phyloP scores from a whole-genome alignment of 169 alveolate genomes.

The Pseudocohnilembus persalinus region DNA sequence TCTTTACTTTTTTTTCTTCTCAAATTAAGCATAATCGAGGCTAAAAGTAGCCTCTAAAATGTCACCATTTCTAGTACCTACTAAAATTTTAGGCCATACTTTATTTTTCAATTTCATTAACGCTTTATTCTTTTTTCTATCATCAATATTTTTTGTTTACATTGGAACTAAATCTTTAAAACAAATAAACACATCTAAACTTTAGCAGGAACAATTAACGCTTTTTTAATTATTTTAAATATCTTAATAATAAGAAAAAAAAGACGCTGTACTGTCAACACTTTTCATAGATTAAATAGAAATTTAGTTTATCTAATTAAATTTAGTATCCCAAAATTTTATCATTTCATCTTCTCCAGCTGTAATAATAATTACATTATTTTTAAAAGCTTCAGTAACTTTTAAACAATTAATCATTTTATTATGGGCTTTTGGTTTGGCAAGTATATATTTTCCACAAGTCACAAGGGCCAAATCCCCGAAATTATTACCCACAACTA shows the following conservation, averaged over 20 bases:
- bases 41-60: conserved; percentile 53
- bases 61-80: conserved; percentile 71
- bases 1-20: conserved; percentile 28
- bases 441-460: conserved; percentile 67
- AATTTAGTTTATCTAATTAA: conserved; percentile 47
- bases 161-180: conserved; percentile 30
- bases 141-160: conserved; percentile 34
- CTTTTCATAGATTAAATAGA: conserved; percentile 20
- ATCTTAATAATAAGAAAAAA: conserved; percentile 8
- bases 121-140: conserved; percentile 50
- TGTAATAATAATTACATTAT: conserved; percentile 59
- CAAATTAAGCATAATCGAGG: conserved; percentile 44
- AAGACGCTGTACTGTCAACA: background rate
- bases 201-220: conserved; percentile 29
- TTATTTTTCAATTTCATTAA: conserved; percentile 13
- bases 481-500: conserved; percentile 71
- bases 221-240: background rate
- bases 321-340: conserved; percentile 79
- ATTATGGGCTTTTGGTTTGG: conserved; percentile 70
- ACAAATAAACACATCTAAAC: conserved; percentile 74
- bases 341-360: conserved; percentile 85
- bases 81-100: conserved; percentile 43
- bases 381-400: conserved; percentile 47
- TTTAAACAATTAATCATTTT: conserved; percentile 73
- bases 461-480: conserved; percentile 75